These are phyloP conservation scores for Grosmannia serpens DNA, from an alignment of 2,329 filamentous ascomycete genomes.

Conservation along the genomic window DNA sequence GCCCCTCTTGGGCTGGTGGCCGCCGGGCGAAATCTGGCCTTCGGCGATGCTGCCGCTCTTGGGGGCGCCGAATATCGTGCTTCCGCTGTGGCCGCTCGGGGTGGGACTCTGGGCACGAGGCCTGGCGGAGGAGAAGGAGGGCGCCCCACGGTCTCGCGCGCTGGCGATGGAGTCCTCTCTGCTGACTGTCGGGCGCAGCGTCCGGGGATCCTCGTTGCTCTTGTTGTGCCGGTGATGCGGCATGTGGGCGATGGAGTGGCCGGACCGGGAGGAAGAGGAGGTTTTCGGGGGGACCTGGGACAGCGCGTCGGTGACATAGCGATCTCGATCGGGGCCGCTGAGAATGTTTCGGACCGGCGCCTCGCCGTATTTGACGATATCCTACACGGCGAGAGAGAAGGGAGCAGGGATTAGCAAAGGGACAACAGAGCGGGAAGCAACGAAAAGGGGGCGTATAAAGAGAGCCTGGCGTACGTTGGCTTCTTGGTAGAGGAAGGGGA, in stretches of 20 bases:
- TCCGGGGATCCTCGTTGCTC: slow-evolving; percentile 54
- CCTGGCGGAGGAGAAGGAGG: slow-evolving; percentile 25
- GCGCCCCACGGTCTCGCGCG: slow-evolving; percentile 37
- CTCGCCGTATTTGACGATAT: slow-evolving; percentile 67
- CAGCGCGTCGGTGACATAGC: slow-evolving; percentile 42
- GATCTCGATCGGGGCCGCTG: slow-evolving; percentile 57
- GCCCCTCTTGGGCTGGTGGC: slow-evolving; percentile 32
- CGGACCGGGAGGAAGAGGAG: slow-evolving; percentile 50
- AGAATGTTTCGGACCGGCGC: slow-evolving; percentile 63
- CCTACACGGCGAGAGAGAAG: slow-evolving; percentile 28
- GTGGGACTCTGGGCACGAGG: slow-evolving; percentile 70
- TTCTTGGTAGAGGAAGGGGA: slow-evolving; percentile 94
- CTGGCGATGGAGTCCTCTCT: slow-evolving; percentile 59
- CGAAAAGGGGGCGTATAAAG: background rate
- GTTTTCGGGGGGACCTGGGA: slow-evolving; percentile 44
- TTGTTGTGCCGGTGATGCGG: slow-evolving; percentile 55
- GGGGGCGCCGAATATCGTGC: slow-evolving; percentile 23
- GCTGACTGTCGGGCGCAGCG: slow-evolving; percentile 60
- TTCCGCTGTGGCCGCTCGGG: slow-evolving; percentile 54
- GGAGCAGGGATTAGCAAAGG: background rate
- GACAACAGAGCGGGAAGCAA: background rate
- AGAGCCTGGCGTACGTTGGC: slow-evolving; percentile 48
- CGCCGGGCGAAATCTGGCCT: slow-evolving; percentile 47
- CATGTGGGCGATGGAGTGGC: slow-evolving; percentile 51
- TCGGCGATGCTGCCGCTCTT: slow-evolving; percentile 36